Percentiles rank a stretch among this genome's conserved stretches.
These are phyloP conservation scores for Calonectria crousiana DNA, from an alignment of 2,329 filamentous ascomycete genomes.

Conservation along the genomic window DNA sequence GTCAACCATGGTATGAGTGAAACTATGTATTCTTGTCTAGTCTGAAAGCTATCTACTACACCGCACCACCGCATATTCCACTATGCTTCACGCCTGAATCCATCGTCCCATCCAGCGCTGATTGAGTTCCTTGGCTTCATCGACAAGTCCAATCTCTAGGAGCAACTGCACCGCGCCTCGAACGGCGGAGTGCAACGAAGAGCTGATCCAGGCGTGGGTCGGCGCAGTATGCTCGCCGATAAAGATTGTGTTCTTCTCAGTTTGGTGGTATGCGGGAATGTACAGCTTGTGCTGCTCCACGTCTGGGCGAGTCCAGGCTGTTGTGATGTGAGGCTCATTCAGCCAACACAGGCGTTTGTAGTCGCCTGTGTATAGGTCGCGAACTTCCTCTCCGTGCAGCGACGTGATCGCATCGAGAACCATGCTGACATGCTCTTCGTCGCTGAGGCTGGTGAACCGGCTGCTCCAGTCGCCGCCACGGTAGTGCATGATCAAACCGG, in stretches of 20 bases:
- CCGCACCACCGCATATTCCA: neutral
- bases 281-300: neutral
- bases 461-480: neutral
- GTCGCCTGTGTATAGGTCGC: neutral
- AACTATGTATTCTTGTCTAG: neutral
- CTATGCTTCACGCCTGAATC: neutral
- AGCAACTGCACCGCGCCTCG: neutral
- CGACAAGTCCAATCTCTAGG: neutral
- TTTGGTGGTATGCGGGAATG: neutral
- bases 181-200: neutral
- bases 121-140: neutral
- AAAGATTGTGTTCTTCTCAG: neutral
- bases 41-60: neutral
- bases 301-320: neutral
- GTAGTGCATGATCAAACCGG: neutral
- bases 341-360: neutral
- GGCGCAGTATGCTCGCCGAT: neutral
- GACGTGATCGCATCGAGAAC: neutral
- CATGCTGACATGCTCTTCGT: neutral
- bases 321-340: neutral
- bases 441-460: neutral
- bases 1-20: neutral
- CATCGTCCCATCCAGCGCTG: slow-evolving; percentile 2
- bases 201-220: neutral
- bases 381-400: neutral